phyloP scores from a whole-genome alignment of 768 basidiomycete species.

The Phanerodontia chrysosporium region DNA sequence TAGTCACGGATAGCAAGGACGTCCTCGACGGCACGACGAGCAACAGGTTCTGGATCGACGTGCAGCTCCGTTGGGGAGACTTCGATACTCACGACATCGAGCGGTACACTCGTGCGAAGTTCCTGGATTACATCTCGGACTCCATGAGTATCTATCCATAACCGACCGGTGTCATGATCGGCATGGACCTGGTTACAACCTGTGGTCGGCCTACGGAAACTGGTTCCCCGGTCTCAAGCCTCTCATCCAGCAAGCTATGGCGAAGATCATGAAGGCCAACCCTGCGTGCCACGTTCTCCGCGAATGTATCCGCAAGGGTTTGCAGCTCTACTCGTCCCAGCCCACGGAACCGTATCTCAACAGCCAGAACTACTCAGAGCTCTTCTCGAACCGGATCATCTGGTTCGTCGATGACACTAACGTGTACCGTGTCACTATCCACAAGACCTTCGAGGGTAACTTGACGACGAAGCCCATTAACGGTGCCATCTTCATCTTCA shows the following conservation, averaged over 20 bases:
- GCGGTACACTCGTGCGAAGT: slow-evolving; percentile 97
- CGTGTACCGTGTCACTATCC: slow-evolving; percentile 98
- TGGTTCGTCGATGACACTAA: slow-evolving; percentile 99
- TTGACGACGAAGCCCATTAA: slow-evolving; percentile 99
- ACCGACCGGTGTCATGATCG: slow-evolving; percentile 97
- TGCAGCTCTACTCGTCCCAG: slow-evolving; percentile 97
- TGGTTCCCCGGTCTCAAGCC: slow-evolving; percentile 99
- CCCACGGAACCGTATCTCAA: slow-evolving; percentile 99
- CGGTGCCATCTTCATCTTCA: slow-evolving; percentile 98
- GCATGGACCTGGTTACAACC: slow-evolving; percentile 96
- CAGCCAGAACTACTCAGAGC: slow-evolving; percentile 95
- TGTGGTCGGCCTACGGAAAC: slow-evolving; percentile 98
- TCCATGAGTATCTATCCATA: slow-evolving; percentile 99
- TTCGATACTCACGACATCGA: slow-evolving; percentile 99
- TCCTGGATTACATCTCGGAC: slow-evolving; percentile 96
- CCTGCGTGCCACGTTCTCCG: slow-evolving; percentile 96
- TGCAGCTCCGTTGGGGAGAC: slow-evolving; percentile 95
- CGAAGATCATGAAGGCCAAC: slow-evolving; percentile 99
- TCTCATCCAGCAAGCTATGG: slow-evolving; percentile 97
- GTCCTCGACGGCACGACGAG: slow-evolving; percentile 96
- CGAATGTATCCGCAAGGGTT: slow-evolving; percentile 97
- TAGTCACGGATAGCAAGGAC: slow-evolving; percentile 94
- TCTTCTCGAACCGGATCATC: slow-evolving; percentile 98
- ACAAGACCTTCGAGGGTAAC: slow-evolving; percentile 99
- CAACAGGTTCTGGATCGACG: slow-evolving; percentile 98